Conservation (phyloP, 345 rosid species). For the Eucalyptus coolabah region DNA sequence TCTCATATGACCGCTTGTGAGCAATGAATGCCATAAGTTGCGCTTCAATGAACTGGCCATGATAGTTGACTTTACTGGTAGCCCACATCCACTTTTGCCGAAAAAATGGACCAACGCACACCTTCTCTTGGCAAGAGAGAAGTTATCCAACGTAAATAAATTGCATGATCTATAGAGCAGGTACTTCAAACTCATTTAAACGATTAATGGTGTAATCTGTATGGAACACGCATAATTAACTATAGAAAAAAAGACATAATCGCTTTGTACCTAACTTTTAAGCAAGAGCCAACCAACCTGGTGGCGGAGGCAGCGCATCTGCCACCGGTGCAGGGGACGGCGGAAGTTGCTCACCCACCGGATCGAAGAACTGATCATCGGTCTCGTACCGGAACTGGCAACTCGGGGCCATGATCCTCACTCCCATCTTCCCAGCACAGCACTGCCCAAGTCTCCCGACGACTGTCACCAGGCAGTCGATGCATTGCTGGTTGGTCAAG, state of each 20-base stretch:
- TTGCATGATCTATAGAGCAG: neutral
- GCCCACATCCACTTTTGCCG: neutral
- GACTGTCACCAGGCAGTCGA: no score
- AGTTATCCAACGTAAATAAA: neutral
- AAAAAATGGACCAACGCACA: neutral
- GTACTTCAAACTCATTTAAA: neutral
- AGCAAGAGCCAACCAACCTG: neutral
- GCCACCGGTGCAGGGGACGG: neutral
- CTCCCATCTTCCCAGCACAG: no score
- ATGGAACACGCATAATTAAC: neutral
- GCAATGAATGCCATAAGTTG: neutral
- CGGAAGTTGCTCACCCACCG: neutral
- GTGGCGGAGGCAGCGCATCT: neutral
- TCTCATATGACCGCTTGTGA: neutral
- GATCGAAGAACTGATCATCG: accelerated
- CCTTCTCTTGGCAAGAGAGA: neutral
- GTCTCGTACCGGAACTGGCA: no score
- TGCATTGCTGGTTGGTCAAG: no score
- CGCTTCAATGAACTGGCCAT: neutral
- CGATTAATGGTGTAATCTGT: neutral
- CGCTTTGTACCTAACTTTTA: neutral
- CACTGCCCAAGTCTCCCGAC: no score
- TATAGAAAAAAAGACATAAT: neutral
- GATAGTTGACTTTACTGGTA: neutral
- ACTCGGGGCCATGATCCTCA: no score